These are phyloP conservation scores for Solioccasus polychromus DNA, from an alignment of 768 basidiomycete species.

Conservation along the genomic window DNA sequence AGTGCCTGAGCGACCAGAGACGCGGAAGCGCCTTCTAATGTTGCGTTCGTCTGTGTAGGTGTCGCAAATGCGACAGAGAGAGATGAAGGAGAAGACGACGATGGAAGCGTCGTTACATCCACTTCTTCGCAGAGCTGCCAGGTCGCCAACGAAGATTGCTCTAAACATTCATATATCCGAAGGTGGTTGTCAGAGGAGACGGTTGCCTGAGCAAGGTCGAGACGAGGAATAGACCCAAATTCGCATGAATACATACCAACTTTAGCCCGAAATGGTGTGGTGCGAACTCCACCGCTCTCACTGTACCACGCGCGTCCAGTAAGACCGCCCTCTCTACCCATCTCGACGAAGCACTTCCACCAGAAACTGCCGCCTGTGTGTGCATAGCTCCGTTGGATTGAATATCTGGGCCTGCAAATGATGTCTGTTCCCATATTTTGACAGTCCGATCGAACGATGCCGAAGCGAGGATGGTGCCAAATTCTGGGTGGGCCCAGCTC, in stretches of 20 bases:
- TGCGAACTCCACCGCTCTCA: conserved; percentile 83
- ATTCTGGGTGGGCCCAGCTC: conserved; percentile 91
- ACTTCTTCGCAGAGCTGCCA: conserved; percentile 79
- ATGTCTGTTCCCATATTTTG: conserved; percentile 84
- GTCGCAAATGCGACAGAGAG: conserved; percentile 66
- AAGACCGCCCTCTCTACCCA: conserved; percentile 78
- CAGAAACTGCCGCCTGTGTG: conserved; percentile 7
- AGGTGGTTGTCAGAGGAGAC: conserved; percentile 86
- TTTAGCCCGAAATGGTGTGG: conserved; percentile 88
- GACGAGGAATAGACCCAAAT: background rate
- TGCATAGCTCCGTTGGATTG: conserved; percentile 24
- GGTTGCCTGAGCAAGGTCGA: conserved; percentile 55
- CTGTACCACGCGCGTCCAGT: conserved; percentile 81
- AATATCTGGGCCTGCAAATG: conserved; percentile 27
- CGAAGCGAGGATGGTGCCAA: conserved; percentile 83
- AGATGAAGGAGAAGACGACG: conserved; percentile 37
- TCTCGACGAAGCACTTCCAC: conserved; percentile 37
- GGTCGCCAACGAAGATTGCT: conserved; percentile 62
- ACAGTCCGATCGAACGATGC: conserved; percentile 89
- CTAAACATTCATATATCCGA: conserved; percentile 87
- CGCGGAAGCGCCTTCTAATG: conserved; percentile 52
- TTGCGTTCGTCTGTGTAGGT: conserved; percentile 60
- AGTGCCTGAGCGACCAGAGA: conserved; percentile 64
- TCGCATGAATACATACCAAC: conserved; percentile 49
- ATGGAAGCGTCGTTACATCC: conserved; percentile 61